phyloP scores from a whole-genome alignment of 192 early-diverging fungal genomes.

The Chytriomyces confervae region DNA sequence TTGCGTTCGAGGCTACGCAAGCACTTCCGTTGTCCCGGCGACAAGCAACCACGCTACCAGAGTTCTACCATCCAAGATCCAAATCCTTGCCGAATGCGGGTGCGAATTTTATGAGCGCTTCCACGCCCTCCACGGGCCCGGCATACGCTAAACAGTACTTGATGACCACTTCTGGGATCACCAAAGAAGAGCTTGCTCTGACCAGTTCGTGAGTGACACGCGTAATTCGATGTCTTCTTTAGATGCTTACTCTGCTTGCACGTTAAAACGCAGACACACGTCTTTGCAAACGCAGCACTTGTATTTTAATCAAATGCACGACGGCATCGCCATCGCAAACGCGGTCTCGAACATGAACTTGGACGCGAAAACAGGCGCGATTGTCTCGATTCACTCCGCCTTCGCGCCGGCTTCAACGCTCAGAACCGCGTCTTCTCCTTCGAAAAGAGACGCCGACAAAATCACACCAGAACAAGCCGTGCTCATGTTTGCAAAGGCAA shows the following conservation, averaged over 20 bases:
- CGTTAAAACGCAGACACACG: background rate
- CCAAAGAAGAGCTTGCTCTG: no score
- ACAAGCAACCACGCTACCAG: no score
- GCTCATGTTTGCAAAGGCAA: slow-evolving; percentile 16
- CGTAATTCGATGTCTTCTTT: no score
- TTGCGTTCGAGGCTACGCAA: no score
- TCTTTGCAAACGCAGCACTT: background rate
- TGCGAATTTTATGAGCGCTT: no score
- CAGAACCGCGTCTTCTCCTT: background rate
- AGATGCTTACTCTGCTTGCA: background rate
- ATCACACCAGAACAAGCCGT: slow-evolving; percentile 6
- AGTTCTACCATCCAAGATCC: no score
- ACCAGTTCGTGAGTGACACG: no score
- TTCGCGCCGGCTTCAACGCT: background rate
- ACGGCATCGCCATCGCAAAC: slow-evolving; percentile 23
- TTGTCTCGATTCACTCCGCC: slow-evolving; percentile 1
- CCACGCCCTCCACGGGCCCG: no score
- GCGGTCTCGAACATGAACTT: slow-evolving; percentile 13
- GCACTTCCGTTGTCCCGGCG: no score
- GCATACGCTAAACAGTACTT: no score
- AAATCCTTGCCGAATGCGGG: no score
- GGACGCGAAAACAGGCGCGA: background rate
- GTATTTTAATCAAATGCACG: slow-evolving; percentile 1
- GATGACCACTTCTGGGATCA: no score
- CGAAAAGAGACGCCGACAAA: background rate